A percentile compares a stretch with the other conserved stretches of the same genome.
Conservation (phyloP, 352 stramenopile species). For the Phytophthora multivora region DNA sequence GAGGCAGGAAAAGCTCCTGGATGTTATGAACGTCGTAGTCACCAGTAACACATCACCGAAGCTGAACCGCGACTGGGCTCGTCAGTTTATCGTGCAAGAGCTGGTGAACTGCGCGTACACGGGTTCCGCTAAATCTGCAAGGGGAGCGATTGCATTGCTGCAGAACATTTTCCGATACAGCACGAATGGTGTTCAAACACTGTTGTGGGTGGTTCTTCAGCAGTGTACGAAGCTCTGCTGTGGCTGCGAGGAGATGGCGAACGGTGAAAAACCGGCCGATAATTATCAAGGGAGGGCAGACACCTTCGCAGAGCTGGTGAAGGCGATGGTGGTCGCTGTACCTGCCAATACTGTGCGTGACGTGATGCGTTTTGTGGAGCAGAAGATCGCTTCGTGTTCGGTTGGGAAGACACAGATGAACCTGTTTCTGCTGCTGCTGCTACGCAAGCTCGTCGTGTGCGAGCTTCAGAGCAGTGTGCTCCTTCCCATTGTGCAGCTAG, state of each 20-base stretch:
- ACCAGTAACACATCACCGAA: conserved; percentile 18
- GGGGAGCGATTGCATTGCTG: conserved; percentile 36
- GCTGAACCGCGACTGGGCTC: conserved; percentile 38
- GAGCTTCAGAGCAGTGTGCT: conserved; percentile 30
- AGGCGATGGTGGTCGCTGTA: conserved; percentile 37
- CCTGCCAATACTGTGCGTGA: conserved; percentile 23
- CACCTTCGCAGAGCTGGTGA: conserved; percentile 54
- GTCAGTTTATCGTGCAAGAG: conserved; percentile 53
- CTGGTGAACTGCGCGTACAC: conserved; percentile 51
- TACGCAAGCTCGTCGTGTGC: conserved; percentile 50
- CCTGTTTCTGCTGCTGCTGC: conserved; percentile 56
- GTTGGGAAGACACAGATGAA: conserved; percentile 47
- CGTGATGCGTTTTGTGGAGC: conserved; percentile 47
- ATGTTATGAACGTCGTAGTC: conserved; percentile 43
- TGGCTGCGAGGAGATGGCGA: conserved; percentile 36
- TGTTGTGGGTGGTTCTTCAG: conserved; percentile 59
- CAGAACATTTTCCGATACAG: conserved; percentile 37
- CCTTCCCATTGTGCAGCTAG: conserved; percentile 44
- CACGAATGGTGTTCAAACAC: conserved; percentile 9
- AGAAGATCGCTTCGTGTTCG: conserved; percentile 53
- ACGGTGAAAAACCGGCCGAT: neutral
- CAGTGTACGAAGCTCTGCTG: conserved; percentile 68
- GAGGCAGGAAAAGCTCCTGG: conserved; percentile 42
- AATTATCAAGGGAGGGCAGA: conserved; percentile 37
- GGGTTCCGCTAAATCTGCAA: conserved; percentile 16